phyloP scores from a whole-genome alignment of 768 basidiomycete species.

The Candolleomyces eurysporus region DNA sequence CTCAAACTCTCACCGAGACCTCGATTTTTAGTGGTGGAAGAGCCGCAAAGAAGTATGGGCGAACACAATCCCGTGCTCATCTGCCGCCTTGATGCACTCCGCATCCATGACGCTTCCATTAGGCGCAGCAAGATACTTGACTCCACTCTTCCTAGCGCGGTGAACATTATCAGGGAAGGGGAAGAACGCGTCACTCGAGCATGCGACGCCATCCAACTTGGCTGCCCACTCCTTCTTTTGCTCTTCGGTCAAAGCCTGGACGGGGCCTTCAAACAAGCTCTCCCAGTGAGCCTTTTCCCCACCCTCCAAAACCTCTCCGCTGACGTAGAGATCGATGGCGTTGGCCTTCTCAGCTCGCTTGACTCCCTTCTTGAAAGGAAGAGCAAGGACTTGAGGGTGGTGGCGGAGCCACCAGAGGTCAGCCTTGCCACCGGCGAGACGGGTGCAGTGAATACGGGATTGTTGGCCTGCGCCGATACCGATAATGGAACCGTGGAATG shows the following conservation, averaged over 20 bases:
- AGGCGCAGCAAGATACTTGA: constrained; percentile 87
- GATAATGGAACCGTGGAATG: constrained; percentile 86
- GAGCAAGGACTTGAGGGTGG: constrained; percentile 79
- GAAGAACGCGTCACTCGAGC: constrained; percentile 99
- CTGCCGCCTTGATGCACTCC: constrained; percentile 94
- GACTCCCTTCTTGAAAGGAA: constrained; percentile 96
- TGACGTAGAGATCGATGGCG: constrained; percentile 95
- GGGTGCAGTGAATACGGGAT: constrained; percentile 98
- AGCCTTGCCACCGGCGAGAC: constrained; percentile 96
- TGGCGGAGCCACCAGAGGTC: constrained; percentile 99
- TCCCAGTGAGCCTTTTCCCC: constrained; percentile 93
- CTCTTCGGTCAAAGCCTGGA: constrained; percentile 58
- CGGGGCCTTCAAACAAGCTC: constrained; percentile 71
- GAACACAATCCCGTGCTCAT: constrained; percentile 91
- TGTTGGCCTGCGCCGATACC: constrained; percentile 98
- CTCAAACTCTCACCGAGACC: neutral
- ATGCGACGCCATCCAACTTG: constrained; percentile 81
- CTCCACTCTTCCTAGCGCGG: constrained; percentile 87
- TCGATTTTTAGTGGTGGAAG: constrained; percentile 73
- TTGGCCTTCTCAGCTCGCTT: constrained; percentile 99
- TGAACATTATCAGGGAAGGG: constrained; percentile 99
- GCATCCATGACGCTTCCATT: constrained; percentile 96
- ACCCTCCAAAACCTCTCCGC: constrained; percentile 84
- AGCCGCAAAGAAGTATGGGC: constrained; percentile 84
- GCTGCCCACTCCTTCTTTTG: constrained; percentile 76